Percentiles rank a stretch among this genome's conserved stretches.
phyloP scores from a whole-genome alignment of 2,329 filamentous ascomycete species.

The Albifimbria verrucaria region DNA sequence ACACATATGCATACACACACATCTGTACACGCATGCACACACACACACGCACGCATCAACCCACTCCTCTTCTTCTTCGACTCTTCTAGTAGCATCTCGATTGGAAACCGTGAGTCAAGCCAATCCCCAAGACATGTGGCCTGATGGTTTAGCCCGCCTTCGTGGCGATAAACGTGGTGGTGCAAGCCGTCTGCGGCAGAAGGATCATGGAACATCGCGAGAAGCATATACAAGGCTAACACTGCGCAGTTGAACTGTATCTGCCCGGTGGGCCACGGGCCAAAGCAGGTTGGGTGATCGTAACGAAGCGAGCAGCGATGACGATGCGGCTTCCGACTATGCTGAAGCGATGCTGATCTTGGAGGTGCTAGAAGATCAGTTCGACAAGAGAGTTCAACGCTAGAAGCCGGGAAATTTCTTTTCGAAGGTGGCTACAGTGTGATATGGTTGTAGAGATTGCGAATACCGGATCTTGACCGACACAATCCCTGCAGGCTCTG shows the following conservation, averaged over 20 bases:
- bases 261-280: background rate
- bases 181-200: background rate
- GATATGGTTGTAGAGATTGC: background rate
- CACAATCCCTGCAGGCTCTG: background rate
- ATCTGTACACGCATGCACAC: no score
- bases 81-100: no score
- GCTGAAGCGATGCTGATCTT: background rate
- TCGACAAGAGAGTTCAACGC: background rate
- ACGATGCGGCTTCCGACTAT: background rate
- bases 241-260: background rate
- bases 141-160: background rate
- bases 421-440: background rate
- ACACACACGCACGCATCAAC: background rate
- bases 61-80: background rate
- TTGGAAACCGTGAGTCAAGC: background rate
- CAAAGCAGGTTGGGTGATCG: background rate
- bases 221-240: background rate
- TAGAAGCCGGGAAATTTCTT: background rate
- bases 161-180: background rate
- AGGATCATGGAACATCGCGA: background rate
- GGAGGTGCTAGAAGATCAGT: background rate
- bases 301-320: background rate
- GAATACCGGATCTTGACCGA: background rate
- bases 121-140: background rate
- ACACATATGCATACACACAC: no score